These are phyloP conservation scores for Wilhelminamyces savonicus DNA, from an alignment of 805 yeast genomes.

Conservation along the genomic window DNA sequence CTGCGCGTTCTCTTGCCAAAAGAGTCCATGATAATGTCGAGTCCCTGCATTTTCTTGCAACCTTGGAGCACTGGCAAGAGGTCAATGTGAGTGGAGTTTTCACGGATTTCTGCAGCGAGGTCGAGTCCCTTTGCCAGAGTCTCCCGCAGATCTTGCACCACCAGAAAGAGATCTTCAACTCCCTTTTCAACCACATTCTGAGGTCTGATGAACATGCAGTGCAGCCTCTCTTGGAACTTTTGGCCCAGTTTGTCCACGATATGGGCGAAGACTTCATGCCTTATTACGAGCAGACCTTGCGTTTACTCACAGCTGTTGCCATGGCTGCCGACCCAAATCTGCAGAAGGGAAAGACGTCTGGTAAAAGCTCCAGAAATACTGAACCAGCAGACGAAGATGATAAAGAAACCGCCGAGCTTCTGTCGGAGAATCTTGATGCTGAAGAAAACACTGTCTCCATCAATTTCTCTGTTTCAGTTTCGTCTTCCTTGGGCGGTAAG, in stretches of 20 bases:
- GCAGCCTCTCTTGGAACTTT: slow-evolving; percentile 71
- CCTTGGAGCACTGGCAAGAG: slow-evolving; percentile 84
- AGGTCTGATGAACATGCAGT: slow-evolving; percentile 63
- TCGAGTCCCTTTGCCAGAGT: slow-evolving; percentile 54
- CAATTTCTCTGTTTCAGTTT: too few relatives aligned
- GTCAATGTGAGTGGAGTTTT: slow-evolving; percentile 72
- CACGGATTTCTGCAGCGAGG: slow-evolving; percentile 51
- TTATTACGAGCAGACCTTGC: slow-evolving; percentile 52
- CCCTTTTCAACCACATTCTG: slow-evolving; percentile 41
- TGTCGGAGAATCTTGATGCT: too few relatives aligned
- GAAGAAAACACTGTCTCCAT: too few relatives aligned
- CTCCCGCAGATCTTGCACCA: slow-evolving; percentile 78
- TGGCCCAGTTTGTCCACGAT: slow-evolving; percentile 86
- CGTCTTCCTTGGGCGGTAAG: too few relatives aligned
- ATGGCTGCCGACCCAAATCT: slow-evolving; percentile 25
- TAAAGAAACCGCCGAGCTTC: too few relatives aligned
- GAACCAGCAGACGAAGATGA: too few relatives aligned
- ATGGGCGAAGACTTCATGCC: slow-evolving; percentile 85
- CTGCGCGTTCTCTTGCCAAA: slow-evolving; percentile 46
- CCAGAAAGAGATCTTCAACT: slow-evolving; percentile 49
- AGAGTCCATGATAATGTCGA: slow-evolving; percentile 68
- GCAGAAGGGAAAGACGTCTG: too few relatives aligned
- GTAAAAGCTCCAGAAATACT: not conserved
- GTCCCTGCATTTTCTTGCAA: slow-evolving; percentile 70
- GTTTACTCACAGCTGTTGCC: slow-evolving; percentile 43